phyloP scores from a whole-genome alignment of 805 yeast species.

The Suhomyces faveliae region DNA sequence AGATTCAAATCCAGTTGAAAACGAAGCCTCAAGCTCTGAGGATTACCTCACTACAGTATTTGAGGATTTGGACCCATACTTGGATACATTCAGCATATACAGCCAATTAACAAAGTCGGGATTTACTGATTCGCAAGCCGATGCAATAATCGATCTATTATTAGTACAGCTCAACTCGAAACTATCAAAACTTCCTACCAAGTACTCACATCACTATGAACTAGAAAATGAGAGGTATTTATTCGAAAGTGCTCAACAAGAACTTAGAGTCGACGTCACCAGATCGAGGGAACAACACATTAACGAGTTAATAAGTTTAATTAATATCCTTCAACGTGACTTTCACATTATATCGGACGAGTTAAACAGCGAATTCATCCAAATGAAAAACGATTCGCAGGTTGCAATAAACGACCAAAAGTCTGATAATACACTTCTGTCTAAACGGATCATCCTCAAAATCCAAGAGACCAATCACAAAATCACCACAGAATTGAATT shows the following conservation, averaged over 20 bases:
- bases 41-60: constrained; percentile 58
- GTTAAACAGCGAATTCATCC: constrained; percentile 57
- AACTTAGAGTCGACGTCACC: constrained; percentile 73
- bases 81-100: constrained; percentile 52
- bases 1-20: not conserved
- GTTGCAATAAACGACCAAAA: constrained; percentile 85
- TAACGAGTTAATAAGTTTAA: constrained; percentile 62
- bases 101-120: constrained; percentile 54
- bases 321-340: constrained; percentile 69
- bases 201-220: constrained; percentile 58
- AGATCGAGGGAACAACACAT: constrained; percentile 68
- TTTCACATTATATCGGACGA: constrained; percentile 75
- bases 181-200: constrained; percentile 42
- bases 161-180: constrained; percentile 42
- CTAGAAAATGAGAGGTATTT: constrained; percentile 84
- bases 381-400: constrained; percentile 68
- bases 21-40: constrained; percentile 9
- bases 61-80: constrained; percentile 43
- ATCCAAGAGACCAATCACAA: constrained; percentile 83
- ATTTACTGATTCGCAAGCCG: constrained; percentile 61
- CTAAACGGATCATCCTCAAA: constrained; percentile 62
- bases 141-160: constrained; percentile 51
- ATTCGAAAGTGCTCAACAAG: constrained; percentile 90
- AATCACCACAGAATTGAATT: constrained; percentile 75
- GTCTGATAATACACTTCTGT: constrained; percentile 76